Evolutionary conservation across 176 grass and related monocot genomes (phyloP), one percentile per base, ranked within the genome.

Genomic region (Aegilops tauschii): DNA sequence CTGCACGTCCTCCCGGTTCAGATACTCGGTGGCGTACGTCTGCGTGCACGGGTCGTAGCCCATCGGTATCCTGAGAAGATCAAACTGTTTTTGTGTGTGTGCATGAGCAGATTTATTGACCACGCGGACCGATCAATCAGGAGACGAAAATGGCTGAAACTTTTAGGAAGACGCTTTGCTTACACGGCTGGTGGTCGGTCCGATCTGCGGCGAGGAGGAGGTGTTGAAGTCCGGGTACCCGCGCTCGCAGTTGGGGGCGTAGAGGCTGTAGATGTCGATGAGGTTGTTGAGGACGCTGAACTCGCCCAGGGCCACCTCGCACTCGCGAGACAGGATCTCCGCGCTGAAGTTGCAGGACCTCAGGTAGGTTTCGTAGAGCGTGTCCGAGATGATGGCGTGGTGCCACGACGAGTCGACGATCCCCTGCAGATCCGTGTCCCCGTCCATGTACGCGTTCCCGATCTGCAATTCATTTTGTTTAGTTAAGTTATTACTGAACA

Each of bases 251-350:
- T 64, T 63, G 1, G 75, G 69, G 4, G 86, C 61, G 81, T 93
- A 90, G 36, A 93, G 27, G 79, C 92, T 93, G 80, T 93, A 93
- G 47, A 93, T 86, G 34, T 93, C 92, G 54, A 90, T 90, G 86
- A 90, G 62, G 0, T 83, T 21, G 14, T 86, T 58, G 62, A 90
- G 88, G 1, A 36, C 88, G 44, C 6, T 69, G 79, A 76, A 93
- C 13, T 88, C 29, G 1, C 2, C 18, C n/a, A 88, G 2, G 25
- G 79, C 88, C 3, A 61, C 39, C 21, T n/a, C 18, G 78, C 88
- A 93, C 12, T 84, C 66, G 2, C 58, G 32, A 4, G 82, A 68
- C 8, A 76, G 59, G 36, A 66, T 23, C 0, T 40, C 82, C 44
- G 40, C 40, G 11, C 86, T 90, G 79, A 90, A 93, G 73, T 93